A percentile compares a stretch with the other conserved stretches of the same genome.
Conservation (phyloP, 2,329 filamentous ascomycete species). For the Fusarium lateritium region DNA sequence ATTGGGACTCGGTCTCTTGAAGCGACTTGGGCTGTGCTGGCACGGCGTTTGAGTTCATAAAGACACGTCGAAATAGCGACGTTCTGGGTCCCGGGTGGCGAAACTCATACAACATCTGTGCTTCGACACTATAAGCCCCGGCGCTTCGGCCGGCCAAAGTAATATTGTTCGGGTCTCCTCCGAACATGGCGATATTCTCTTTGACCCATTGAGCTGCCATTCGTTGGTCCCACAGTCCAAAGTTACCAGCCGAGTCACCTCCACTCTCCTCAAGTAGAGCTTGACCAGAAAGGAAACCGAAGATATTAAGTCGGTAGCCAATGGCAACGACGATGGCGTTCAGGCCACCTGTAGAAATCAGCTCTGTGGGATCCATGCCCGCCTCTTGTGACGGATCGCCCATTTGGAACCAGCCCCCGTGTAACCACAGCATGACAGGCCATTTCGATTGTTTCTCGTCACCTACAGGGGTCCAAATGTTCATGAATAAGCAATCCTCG, state of each 20-base stretch:
- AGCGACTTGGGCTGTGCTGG: not conserved
- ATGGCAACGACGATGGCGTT: not conserved
- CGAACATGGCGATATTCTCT: not conserved
- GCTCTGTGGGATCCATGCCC: too few species aligned
- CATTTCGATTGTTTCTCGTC: not conserved
- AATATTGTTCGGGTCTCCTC: not conserved
- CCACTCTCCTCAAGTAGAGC: not conserved
- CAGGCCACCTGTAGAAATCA: not conserved
- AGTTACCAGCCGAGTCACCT: not conserved
- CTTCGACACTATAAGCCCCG: not conserved
- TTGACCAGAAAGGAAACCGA: not conserved
- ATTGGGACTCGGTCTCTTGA: not conserved
- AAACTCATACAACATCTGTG: not conserved
- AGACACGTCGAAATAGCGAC: not conserved
- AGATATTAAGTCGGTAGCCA: not conserved
- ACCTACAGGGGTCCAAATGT: constrained; percentile 10
- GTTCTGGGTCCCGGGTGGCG: not conserved
- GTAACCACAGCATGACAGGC: constrained; percentile 1
- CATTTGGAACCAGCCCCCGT: not conserved
- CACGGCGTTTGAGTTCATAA: constrained; percentile 1
- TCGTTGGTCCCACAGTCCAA: constrained; percentile 2
- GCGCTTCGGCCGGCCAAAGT: constrained; percentile 1
- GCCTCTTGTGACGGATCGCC: not conserved
- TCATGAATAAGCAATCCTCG: constrained; percentile 8
- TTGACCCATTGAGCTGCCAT: not conserved